Percentiles rank a stretch among this genome's conserved stretches.
phyloP scores from a whole-genome alignment of 78 protist species.

The Protostelium mycophagum region DNA sequence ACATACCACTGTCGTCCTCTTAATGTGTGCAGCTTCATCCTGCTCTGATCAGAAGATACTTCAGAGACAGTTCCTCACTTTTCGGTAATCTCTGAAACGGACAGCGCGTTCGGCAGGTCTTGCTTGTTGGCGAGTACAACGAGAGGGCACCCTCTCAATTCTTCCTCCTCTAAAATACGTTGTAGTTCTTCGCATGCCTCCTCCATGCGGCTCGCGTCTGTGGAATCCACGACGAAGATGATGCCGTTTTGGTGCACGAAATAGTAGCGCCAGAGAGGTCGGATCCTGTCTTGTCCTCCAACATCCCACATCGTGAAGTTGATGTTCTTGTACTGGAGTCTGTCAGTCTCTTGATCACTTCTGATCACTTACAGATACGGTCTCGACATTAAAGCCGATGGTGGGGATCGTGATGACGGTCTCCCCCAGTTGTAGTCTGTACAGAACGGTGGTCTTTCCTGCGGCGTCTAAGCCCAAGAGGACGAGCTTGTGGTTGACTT shows the following conservation, averaged over 20 bases:
- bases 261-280: constrained; percentile 88
- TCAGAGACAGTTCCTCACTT: no score
- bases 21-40: constrained; percentile 65
- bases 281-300: constrained; percentile 91
- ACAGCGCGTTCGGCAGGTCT: constrained; percentile 86
- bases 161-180: constrained; percentile 14
- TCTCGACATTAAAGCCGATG: constrained; percentile 87
- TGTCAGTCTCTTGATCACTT: no score
- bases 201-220: constrained; percentile 69
- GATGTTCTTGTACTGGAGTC: no score
- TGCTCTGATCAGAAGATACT: no score
- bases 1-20: constrained; percentile 77
- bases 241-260: constrained; percentile 75
- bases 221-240: constrained; percentile 90
- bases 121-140: constrained; percentile 77
- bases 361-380: no score
- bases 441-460: constrained; percentile 73
- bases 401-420: constrained; percentile 70
- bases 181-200: constrained; percentile 64
- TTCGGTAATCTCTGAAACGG: constrained; percentile 79
- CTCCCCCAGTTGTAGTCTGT: constrained; percentile 62
- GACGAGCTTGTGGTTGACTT: no score
- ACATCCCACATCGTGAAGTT: constrained; percentile 96
- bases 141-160: constrained; percentile 26
- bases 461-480: no score